phyloP scores from a whole-genome alignment of 352 stramenopile genomes.

The Nothophytophthora sp. region DNA sequence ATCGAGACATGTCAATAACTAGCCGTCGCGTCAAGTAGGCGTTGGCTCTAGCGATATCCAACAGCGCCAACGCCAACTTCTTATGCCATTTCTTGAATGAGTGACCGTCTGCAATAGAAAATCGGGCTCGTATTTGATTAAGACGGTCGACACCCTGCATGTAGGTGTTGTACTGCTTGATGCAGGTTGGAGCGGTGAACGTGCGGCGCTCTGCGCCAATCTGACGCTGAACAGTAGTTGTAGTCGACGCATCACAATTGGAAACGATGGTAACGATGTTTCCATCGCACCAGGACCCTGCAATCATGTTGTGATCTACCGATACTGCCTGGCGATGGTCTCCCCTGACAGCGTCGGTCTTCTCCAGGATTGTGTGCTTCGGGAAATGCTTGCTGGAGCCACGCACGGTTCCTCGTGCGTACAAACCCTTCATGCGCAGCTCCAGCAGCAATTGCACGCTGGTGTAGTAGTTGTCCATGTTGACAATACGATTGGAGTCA shows the following conservation, averaged over 20 bases:
- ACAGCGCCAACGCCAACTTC: constrained; percentile 17
- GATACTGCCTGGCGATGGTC: constrained; percentile 17
- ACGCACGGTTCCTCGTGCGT: constrained; percentile 15
- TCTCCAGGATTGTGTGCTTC: constrained; percentile 17
- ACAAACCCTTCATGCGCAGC: constrained; percentile 20
- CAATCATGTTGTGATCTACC: constrained; percentile 15
- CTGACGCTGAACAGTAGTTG: constrained; percentile 18
- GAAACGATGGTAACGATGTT: constrained; percentile 24
- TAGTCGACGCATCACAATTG: constrained; percentile 18
- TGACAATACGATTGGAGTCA: constrained; percentile 18
- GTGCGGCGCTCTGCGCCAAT: constrained; percentile 1
- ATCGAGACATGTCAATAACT: neutral
- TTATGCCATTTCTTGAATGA: constrained; percentile 37
- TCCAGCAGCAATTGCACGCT: constrained; percentile 25
- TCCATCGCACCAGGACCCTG: constrained; percentile 26
- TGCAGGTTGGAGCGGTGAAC: constrained; percentile 20
- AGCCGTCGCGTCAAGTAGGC: constrained; percentile 14
- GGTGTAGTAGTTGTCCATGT: constrained; percentile 37
- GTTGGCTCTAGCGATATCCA: constrained; percentile 30
- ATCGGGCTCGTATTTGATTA: constrained; percentile 27
- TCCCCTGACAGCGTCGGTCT: neutral
- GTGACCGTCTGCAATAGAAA: constrained; percentile 29
- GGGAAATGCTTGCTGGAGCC: constrained; percentile 25
- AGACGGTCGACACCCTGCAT: constrained; percentile 34
- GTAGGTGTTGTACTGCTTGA: constrained; percentile 27